Conservation (phyloP, 148 eudicot species). For the Euryodendron excelsum region DNA sequence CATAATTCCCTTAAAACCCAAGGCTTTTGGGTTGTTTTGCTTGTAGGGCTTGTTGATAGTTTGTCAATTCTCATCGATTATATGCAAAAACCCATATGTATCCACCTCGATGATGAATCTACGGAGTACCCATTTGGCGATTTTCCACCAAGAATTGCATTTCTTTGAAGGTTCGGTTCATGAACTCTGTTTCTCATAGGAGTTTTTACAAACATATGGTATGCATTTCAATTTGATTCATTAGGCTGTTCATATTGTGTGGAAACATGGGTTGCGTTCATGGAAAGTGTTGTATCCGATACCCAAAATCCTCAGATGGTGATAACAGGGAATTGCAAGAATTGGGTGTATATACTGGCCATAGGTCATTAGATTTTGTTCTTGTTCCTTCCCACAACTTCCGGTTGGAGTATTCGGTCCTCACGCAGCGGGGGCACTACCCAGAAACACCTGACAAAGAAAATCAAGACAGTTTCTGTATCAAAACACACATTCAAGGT, state of each 20-base stretch:
- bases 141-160: slow-evolving; percentile 16
- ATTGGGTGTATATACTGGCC: slow-evolving; percentile 26
- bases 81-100: slow-evolving; percentile 13
- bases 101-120: slow-evolving; percentile 7
- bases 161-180: slow-evolving; percentile 18
- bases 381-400: slow-evolving; percentile 67
- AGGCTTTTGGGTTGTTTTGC: background rate
- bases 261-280: slow-evolving; percentile 78
- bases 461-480: slow-evolving; percentile 84
- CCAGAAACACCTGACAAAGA: slow-evolving; percentile 83
- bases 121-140: slow-evolving; percentile 13
- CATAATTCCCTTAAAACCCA: background rate
- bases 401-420: slow-evolving; percentile 65
- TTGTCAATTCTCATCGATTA: background rate
- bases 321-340: slow-evolving; percentile 28
- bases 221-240: slow-evolving; percentile 7
- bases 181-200: slow-evolving; percentile 20
- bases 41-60: background rate
- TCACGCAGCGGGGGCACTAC: slow-evolving; percentile 70
- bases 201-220: background rate
- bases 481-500: slow-evolving; percentile 54
- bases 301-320: slow-evolving; percentile 30
- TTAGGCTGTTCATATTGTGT: slow-evolving; percentile 11
- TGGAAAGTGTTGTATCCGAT: slow-evolving; percentile 63
- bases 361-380: slow-evolving; percentile 40